phyloP scores from a whole-genome alignment of 2,329 filamentous ascomycete species.

The Cytospora leucostoma region DNA sequence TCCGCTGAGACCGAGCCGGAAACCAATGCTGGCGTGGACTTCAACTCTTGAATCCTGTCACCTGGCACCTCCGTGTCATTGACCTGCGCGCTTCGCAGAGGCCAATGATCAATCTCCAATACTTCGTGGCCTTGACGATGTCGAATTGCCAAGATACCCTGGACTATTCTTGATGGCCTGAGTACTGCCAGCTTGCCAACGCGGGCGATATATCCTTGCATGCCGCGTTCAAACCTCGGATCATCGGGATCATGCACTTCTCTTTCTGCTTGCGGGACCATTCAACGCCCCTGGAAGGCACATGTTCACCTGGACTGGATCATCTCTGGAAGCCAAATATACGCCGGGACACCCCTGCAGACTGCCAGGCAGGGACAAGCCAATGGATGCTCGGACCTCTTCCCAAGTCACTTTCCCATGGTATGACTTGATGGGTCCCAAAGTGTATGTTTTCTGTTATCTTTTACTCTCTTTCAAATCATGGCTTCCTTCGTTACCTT shows the following conservation, averaged over 20 bases:
- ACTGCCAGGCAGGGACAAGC: conserved; percentile 1
- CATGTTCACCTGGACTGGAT: conserved; percentile 6
- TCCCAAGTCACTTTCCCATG: conserved; percentile 16
- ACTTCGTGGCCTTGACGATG: background rate
- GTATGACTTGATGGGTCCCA: conserved; percentile 14
- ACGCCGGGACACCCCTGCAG: background rate
- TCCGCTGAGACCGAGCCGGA: conserved; percentile 19
- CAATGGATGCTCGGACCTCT: conserved; percentile 4
- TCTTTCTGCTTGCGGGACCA: background rate
- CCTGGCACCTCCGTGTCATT: background rate
- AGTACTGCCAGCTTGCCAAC: background rate
- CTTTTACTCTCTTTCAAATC: conserved; percentile 11
- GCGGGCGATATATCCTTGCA: background rate
- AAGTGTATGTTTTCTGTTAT: conserved; percentile 26
- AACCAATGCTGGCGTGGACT: conserved; percentile 16
- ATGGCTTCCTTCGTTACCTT: background rate
- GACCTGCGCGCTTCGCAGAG: conserved; percentile 1
- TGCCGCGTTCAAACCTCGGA: background rate
- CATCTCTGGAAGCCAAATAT: background rate
- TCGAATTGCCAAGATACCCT: background rate
- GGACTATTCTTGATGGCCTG: background rate
- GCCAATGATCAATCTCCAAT: conserved; percentile 2
- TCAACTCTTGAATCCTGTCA: conserved; percentile 7
- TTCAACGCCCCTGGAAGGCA: background rate
- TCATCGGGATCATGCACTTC: background rate